These are phyloP conservation scores for Aspergillus sp. DNA, from an alignment of 2,329 filamentous ascomycete genomes.

Conservation along the genomic window DNA sequence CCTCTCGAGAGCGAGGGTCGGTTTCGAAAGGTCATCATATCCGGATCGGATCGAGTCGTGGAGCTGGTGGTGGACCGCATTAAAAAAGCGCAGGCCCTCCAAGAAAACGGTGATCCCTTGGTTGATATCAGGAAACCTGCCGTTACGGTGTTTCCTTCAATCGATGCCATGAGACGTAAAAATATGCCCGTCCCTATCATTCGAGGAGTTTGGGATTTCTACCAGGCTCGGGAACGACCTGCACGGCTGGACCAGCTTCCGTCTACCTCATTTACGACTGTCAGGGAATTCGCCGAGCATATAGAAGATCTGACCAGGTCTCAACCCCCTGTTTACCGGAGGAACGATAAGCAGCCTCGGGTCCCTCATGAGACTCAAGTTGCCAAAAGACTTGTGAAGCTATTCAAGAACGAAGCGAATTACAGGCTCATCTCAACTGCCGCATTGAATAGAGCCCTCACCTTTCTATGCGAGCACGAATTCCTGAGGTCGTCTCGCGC, in stretches of 20 bases:
- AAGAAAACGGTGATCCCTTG: conserved; percentile 22
- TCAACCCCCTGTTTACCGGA: conserved; percentile 5
- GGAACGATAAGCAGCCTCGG: background rate
- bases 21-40: conserved; percentile 29
- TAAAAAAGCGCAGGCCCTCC: conserved; percentile 14
- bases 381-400: conserved; percentile 18
- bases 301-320: conserved; percentile 32
- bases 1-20: conserved; percentile 24
- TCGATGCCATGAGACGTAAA: conserved; percentile 16
- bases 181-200: conserved; percentile 21
- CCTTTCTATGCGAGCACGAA: conserved; percentile 31
- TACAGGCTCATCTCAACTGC: conserved; percentile 31
- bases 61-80: conserved; percentile 27
- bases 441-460: conserved; percentile 37
- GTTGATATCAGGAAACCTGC: conserved; percentile 22
- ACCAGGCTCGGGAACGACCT: background rate
- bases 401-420: conserved; percentile 29
- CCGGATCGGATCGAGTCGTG: conserved; percentile 28
- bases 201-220: conserved; percentile 25
- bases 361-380: conserved; percentile 11
- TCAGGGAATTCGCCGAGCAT: conserved; percentile 33
- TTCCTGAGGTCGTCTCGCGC: conserved; percentile 24
- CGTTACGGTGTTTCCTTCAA: conserved; percentile 26
- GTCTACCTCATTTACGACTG: conserved; percentile 19
- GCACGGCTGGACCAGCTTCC: background rate